phyloP scores from a whole-genome alignment of 176 grass and related monocot genomes.

The Oryza glaberrima region DNA sequence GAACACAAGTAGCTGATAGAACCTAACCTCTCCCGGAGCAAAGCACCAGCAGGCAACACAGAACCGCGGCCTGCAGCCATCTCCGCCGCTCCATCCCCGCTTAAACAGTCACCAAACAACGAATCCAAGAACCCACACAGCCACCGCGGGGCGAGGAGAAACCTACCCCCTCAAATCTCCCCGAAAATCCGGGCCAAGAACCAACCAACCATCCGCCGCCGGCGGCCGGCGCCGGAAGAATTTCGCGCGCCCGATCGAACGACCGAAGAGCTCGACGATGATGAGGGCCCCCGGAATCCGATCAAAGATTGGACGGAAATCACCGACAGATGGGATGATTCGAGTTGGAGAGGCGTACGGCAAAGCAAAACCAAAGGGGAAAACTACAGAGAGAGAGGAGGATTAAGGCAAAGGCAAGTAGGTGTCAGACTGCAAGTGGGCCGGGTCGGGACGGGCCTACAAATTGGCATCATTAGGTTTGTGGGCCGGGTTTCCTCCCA shows the following conservation, averaged over 20 bases:
- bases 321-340: conserved; percentile 22
- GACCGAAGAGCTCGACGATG: conserved; percentile 12
- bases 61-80: conserved; percentile 41
- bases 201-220: neutral
- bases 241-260: neutral
- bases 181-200: neutral
- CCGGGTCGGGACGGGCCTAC: too few species aligned
- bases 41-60: conserved; percentile 48
- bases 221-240: neutral
- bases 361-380: conserved; percentile 12
- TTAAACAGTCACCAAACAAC: neutral
- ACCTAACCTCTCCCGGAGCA: conserved; percentile 68
- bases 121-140: neutral
- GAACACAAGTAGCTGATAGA: neutral
- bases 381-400: neutral
- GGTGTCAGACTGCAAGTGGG: too few species aligned
- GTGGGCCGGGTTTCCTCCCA: too few species aligned
- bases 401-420: neutral
- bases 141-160: too few species aligned
- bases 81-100: conserved; percentile 51
- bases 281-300: neutral
- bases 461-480: too few species aligned
- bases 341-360: conserved; percentile 34
- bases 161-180: neutral
- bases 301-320: neutral